Base-by-base conservation (phyloP, 768 basidiomycete genomes). In the Mycena galericulata region DNA sequence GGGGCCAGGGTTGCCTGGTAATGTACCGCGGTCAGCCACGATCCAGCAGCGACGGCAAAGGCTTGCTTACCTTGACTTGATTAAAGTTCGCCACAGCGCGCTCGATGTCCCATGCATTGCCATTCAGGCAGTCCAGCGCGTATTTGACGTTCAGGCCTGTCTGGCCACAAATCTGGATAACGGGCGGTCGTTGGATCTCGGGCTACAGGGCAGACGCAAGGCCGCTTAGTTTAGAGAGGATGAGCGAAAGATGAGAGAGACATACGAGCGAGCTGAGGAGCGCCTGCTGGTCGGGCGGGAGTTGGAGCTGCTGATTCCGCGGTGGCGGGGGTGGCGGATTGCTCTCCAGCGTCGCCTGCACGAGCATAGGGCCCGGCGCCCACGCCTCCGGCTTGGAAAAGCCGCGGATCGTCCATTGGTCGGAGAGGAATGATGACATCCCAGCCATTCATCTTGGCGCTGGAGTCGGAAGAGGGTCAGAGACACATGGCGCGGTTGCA, bases 381-480 rank as follows among this genome's bases (percentile, higher is more conserved):
- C 95, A 97, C 22, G 92, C 92, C 67, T 90, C 90, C 57, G 88
- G 88, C 72, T 89, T 92, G 6, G 95, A 94, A 78, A 94, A 97
- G n/a, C 84, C 86, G 45, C 96, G 91, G 62, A 98, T 83, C 40
- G 89, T 89, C 80, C 92, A 88, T 70, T 94, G 90, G 79, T 99
- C 98, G 18, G 96, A 98, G 4, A 98, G 83, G 72, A n/a, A 99
- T 91, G 63, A 90, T 83, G 65, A 95, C 93, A 54, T 94, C 91
- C 98, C 98, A 99, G 15, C 96, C 95, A 60, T 87, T 90, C 58
- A 84, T 73, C 75, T 90, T 91, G 4, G 97, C 96, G 38, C 96
- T 87, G 74, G 22, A 72, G 68, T n/a, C 34, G 14, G 34, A 36
- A 65, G 27, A 45, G 55, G 40, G 55, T 62, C 18, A 71, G 67